phyloP scores from a whole-genome alignment of 139 green algal species.

The Haematococcus lacustris region DNA sequence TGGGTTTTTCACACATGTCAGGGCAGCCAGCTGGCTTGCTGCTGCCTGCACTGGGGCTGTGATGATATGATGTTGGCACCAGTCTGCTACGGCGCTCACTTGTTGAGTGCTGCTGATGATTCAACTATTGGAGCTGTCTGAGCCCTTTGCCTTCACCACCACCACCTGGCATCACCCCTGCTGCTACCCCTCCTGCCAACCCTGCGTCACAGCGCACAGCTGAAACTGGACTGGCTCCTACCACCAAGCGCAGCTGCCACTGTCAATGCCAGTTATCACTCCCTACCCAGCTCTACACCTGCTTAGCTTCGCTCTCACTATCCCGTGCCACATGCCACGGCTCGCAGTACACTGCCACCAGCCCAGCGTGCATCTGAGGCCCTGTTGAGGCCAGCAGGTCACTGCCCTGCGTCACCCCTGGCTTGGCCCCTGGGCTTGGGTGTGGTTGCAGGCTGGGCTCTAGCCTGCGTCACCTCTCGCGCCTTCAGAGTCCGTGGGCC shows the following conservation, averaged over 20 bases:
- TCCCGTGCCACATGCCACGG: not conserved
- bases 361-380: not conserved
- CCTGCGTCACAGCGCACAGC: too few species aligned
- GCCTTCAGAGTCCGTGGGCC: constrained; percentile 65
- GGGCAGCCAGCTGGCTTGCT: not conserved
- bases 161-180: too few species aligned
- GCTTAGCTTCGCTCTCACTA: not conserved
- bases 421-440: not conserved
- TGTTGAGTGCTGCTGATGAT: not conserved
- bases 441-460: constrained; percentile 50
- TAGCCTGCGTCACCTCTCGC: constrained; percentile 60
- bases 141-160: too few species aligned
- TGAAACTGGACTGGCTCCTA: too few species aligned
- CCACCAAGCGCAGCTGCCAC: too few species aligned
- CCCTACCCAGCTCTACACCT: not conserved
- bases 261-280: not conserved
- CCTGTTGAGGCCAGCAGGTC: not conserved
- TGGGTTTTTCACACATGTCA: not conserved
- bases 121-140: constrained; percentile 1
- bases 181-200: too few species aligned
- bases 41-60: not conserved
- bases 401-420: not conserved
- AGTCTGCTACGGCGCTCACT: not conserved
- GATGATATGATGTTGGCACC: not conserved
- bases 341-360: not conserved